phyloP scores from a whole-genome alignment of 2,329 filamentous ascomycete species.

The Cryphonectria nitschkei region DNA sequence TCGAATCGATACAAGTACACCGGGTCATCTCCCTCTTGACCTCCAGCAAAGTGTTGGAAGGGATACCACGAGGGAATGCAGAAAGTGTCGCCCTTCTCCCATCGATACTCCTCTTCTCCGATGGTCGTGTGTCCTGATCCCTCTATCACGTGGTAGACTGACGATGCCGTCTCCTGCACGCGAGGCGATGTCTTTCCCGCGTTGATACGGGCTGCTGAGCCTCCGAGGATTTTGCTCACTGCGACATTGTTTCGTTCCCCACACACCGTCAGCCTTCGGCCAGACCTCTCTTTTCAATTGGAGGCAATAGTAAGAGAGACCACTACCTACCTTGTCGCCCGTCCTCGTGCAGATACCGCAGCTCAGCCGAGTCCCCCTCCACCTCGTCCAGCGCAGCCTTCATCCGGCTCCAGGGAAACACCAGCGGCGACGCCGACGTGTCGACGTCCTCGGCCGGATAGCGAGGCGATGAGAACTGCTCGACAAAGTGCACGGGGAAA shows the following conservation, averaged over 20 bases:
- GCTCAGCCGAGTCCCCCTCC: slow-evolving; percentile 35
- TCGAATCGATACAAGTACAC: slow-evolving; percentile 59
- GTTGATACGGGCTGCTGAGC: slow-evolving; percentile 49
- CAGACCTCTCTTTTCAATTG: background rate
- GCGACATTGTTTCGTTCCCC: background rate
- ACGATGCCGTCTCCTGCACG: slow-evolving; percentile 54
- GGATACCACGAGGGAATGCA: slow-evolving; percentile 56
- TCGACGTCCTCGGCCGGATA: slow-evolving; percentile 49
- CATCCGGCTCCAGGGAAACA: slow-evolving; percentile 55
- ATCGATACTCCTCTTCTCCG: slow-evolving; percentile 42
- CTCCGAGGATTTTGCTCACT: slow-evolving; percentile 53
- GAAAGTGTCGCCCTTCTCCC: slow-evolving; percentile 58
- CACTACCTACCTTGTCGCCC: slow-evolving; percentile 38
- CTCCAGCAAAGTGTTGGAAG: slow-evolving; percentile 51
- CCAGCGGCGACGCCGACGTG: slow-evolving; percentile 44
- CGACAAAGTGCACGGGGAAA: slow-evolving; percentile 57
- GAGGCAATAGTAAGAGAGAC: too few species aligned
- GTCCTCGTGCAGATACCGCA: slow-evolving; percentile 38
- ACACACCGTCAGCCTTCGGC: background rate
- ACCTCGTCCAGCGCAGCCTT: slow-evolving; percentile 44
- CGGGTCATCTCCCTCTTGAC: slow-evolving; percentile 31
- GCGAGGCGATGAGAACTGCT: slow-evolving; percentile 48
- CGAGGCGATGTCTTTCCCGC: slow-evolving; percentile 41
- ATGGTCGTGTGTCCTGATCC: slow-evolving; percentile 49
- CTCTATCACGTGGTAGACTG: slow-evolving; percentile 56